Percentiles rank a stretch among this genome's conserved stretches.
Conservation (phyloP, 352 stramenopile genomes). For the Phytophthora capsici region DNA sequence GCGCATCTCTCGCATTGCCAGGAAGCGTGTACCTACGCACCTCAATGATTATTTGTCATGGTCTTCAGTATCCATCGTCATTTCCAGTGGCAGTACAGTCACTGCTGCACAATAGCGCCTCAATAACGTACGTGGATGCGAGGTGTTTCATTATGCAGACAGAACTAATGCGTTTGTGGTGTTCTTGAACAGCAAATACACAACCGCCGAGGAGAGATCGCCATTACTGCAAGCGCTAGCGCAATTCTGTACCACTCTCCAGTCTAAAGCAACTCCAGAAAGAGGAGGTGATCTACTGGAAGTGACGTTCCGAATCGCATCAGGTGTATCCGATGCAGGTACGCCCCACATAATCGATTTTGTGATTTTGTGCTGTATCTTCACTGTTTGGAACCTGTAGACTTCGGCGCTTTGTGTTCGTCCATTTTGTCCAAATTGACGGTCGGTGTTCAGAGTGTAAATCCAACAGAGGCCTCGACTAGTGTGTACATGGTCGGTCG, state of each 20-base stretch:
- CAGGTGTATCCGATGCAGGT: conserved; percentile 58
- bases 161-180: conserved; percentile 1
- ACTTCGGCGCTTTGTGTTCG: conserved; percentile 63
- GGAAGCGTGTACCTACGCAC: conserved; percentile 51
- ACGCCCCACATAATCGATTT: conserved; percentile 1
- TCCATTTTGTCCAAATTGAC: conserved; percentile 46
- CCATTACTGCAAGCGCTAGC: conserved; percentile 48
- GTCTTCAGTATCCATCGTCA: conserved; percentile 54
- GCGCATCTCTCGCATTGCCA: conserved; percentile 58
- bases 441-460: conserved; percentile 37
- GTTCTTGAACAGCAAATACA: conserved; percentile 62
- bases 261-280: conserved; percentile 20
- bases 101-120: conserved; percentile 56
- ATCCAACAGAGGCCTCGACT: conserved; percentile 30
- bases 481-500: conserved; percentile 58
- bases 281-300: conserved; percentile 64
- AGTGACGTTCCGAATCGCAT: conserved; percentile 61
- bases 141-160: not conserved
- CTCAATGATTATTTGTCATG: conserved; percentile 51
- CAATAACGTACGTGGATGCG: conserved; percentile 52
- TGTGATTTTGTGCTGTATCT: not conserved
- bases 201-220: conserved; percentile 53
- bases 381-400: conserved; percentile 33
- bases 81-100: conserved; percentile 53
- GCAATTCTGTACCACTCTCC: conserved; percentile 26